Conservation (phyloP, 1,139 yeast genomes). For the Debaryomyces udenii region DNA sequence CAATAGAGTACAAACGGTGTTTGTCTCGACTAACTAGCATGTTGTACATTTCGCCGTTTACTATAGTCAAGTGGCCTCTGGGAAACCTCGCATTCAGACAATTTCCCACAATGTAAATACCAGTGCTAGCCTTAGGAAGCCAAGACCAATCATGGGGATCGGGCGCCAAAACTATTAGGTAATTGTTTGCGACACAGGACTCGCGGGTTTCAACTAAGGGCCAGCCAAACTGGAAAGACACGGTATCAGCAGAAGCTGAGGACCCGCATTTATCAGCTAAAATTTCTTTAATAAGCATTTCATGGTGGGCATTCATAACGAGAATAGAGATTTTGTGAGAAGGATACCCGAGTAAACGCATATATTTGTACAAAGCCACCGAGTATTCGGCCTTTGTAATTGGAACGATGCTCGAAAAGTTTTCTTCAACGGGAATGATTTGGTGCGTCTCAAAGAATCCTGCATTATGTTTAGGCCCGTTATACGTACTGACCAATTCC, state of each 20-base stretch:
- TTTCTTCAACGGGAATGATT: conserved; percentile 33
- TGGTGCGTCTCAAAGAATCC: conserved; percentile 45
- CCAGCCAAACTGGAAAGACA: not conserved
- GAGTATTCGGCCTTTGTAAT: conserved; percentile 59
- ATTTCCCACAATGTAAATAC: conserved; percentile 12
- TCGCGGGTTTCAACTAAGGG: conserved; percentile 7
- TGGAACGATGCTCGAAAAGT: conserved; percentile 22
- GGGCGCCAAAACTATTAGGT: conserved; percentile 10
- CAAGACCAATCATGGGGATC: not conserved
- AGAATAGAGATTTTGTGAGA: conserved; percentile 40
- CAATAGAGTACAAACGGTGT: conserved; percentile 8
- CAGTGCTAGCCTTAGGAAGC: conserved; percentile 5
- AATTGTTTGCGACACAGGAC: conserved; percentile 7
- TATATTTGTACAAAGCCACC: conserved; percentile 49
- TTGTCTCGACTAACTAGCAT: not conserved
- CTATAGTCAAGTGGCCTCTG: not conserved
- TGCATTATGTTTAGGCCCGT: conserved; percentile 29
- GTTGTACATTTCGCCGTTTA: conserved; percentile 6
- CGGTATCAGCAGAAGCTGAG: not conserved
- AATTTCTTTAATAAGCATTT: conserved; percentile 27
- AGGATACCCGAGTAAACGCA: conserved; percentile 52
- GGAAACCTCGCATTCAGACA: not conserved
- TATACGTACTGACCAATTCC: not conserved
- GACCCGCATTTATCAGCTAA: conserved; percentile 10
- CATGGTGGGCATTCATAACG: conserved; percentile 44